Evolutionary conservation across 2,329 filamentous ascomycete genomes (phyloP).

Genomic region (Scytalidium sp.): DNA sequence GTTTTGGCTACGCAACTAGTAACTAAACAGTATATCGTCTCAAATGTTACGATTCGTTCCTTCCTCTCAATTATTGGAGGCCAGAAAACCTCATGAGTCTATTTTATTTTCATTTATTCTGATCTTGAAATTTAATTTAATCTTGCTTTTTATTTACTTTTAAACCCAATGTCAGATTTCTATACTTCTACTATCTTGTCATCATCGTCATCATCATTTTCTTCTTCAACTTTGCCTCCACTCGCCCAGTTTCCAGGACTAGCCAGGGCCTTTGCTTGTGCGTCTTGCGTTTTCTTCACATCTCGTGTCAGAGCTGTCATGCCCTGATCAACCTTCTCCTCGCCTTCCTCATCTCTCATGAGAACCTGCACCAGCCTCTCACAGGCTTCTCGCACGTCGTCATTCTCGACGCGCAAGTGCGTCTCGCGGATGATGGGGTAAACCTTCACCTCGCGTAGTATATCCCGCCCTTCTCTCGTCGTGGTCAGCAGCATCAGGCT

Average conservation of each 20-base stretch:
- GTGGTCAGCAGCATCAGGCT: constrained; percentile 81
- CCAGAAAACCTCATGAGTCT: too few relatives aligned
- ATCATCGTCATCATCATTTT: constrained; percentile 25
- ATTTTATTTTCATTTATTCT: too few relatives aligned
- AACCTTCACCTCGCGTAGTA: constrained; percentile 72
- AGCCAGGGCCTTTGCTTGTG: constrained; percentile 7
- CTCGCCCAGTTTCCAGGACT: constrained; percentile 6
- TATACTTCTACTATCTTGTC: constrained; percentile 31
- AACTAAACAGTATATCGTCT: too few relatives aligned
- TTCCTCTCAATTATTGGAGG: too few relatives aligned
- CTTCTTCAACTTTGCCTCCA: constrained; percentile 11
- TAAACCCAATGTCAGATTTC: too few relatives aligned
- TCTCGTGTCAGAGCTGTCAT: constrained; percentile 21
- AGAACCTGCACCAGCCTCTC: constrained; percentile 79
- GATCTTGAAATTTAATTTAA: too few relatives aligned
- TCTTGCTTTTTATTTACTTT: too few relatives aligned
- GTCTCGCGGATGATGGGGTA: constrained; percentile 89
- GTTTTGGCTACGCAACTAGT: too few relatives aligned
- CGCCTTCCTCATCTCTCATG: constrained; percentile 30
- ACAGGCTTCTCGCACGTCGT: constrained; percentile 77
- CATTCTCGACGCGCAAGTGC: constrained; percentile 74
- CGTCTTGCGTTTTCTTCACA: constrained; percentile 8
- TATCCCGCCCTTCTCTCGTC: constrained; percentile 70
- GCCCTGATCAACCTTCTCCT: constrained; percentile 22
- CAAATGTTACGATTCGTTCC: too few relatives aligned